phyloP scores from a whole-genome alignment of 345 rosid species.

The Cardamine resedifolia region DNA sequence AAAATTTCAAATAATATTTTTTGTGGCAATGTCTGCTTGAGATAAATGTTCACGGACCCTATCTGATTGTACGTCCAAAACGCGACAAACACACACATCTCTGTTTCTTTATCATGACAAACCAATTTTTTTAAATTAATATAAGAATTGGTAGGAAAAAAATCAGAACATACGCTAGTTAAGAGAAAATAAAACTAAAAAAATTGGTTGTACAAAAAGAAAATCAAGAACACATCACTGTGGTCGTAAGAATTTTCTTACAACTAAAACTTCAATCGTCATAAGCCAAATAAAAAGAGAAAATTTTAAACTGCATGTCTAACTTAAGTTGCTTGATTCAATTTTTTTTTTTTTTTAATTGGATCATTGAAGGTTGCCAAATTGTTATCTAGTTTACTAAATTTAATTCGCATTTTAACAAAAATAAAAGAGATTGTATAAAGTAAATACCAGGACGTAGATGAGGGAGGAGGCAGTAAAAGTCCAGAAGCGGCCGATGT shows the following conservation, averaged over 20 bases:
- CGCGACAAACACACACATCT: constrained; percentile 24
- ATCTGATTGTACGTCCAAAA: constrained; percentile 22
- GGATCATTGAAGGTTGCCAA: neutral
- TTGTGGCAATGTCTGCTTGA: constrained; percentile 27
- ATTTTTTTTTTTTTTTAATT: neutral
- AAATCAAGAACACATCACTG: neutral
- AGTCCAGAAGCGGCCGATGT: constrained; percentile 93
- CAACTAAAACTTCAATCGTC: neutral
- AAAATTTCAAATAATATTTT: neutral
- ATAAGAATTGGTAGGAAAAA: neutral
- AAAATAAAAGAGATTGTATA: neutral
- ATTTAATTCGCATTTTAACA: neutral
- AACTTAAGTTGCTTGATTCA: neutral
- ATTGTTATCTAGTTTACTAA: neutral
- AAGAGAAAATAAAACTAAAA: neutral
- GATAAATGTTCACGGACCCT: constrained; percentile 31
- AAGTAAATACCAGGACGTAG: constrained; percentile 58
- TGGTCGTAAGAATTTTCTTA: too few relatives aligned
- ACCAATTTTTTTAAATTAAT: neutral
- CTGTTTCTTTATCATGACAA: constrained; percentile 9
- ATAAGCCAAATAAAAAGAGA: neutral
- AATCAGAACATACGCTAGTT: neutral
- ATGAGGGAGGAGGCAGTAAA: constrained; percentile 83
- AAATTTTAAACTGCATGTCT: neutral
- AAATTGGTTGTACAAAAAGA: neutral